A percentile compares a stretch with the other conserved stretches of the same genome.
phyloP scores from a whole-genome alignment of 768 basidiomycete genomes.

The Podaxis sp. region DNA sequence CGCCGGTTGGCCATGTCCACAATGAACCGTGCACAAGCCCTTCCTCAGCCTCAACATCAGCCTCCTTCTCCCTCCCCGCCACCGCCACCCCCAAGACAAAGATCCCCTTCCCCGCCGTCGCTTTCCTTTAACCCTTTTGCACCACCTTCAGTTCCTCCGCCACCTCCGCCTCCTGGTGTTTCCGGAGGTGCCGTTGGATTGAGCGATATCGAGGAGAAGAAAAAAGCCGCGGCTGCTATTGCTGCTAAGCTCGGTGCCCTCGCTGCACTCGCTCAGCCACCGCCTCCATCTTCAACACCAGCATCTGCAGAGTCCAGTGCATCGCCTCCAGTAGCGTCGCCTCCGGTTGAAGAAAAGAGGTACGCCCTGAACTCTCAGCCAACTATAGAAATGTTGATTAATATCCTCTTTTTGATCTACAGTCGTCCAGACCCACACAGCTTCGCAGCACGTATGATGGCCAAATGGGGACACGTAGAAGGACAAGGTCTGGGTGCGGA shows the following conservation, averaged over 20 bases:
- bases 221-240: slow-evolving; percentile 79
- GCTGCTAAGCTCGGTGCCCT: slow-evolving; percentile 73
- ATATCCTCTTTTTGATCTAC: background rate
- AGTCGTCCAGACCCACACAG: slow-evolving; percentile 60
- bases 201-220: slow-evolving; percentile 58
- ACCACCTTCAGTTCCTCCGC: slow-evolving; percentile 59
- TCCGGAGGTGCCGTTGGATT: background rate
- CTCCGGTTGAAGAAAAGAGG: slow-evolving; percentile 25
- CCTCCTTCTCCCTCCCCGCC: slow-evolving; percentile 17
- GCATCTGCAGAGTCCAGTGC: slow-evolving; percentile 29
- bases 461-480: slow-evolving; percentile 94
- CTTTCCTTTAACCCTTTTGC: slow-evolving; percentile 73
- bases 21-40: slow-evolving; percentile 28
- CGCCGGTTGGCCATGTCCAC: slow-evolving; percentile 60
- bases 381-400: background rate
- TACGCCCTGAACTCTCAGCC: background rate
- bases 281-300: slow-evolving; percentile 28
- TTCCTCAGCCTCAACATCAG: slow-evolving; percentile 24
- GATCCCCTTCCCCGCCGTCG: slow-evolving; percentile 47
- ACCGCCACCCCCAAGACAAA: slow-evolving; percentile 24
- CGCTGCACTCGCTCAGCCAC: slow-evolving; percentile 30
- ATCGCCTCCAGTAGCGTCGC: background rate
- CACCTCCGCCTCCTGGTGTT: slow-evolving; percentile 35
- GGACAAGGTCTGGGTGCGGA: slow-evolving; percentile 90
- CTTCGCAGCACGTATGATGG: slow-evolving; percentile 88